Base-by-base conservation (phyloP, 129 eudicot genomes). In the Chrysanthemum lavandulifolium region DNA sequence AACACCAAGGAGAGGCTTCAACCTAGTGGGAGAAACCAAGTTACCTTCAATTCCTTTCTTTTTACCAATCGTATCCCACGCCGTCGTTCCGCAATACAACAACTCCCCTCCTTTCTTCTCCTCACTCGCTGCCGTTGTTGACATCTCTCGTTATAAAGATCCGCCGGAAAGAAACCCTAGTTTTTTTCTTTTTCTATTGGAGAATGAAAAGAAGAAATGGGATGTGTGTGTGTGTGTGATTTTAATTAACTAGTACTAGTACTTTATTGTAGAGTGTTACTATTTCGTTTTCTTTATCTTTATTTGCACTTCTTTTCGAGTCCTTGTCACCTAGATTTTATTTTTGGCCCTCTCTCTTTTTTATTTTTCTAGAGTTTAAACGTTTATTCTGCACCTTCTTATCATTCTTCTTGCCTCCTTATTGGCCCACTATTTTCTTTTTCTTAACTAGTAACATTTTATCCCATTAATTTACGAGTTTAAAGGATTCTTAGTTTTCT, bases 1-100 rank as follows among this genome's bases (percentile, higher is more conserved):
- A 40, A 93, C 81, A 6, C 97, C 98, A 65, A 93, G 79, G 14
- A 93, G 98, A 3, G 98, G 96, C 53, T 97, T 84, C 7, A 93
- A 86, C 53, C 96, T 67, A 0, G 98, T 89, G 2, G 98, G 98
- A 43, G 97, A 82, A 47, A 82, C 88, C 56, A 93, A 73, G 78
- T 81, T 89, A 29, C 79, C 57, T 63, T 93, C 98, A 68, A 69
- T 11, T 23, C 77, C 80, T 73, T 83, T 89, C 12, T 78, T 81
- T 47, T 82, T 83, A 11, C 98, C 98, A 77, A 93, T 61, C 31
- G 82, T 61, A 48, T 93, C 92, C 97, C 98, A 93, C 15, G 77
- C 72, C 8, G 97, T 90, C 10, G 92, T 68, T 5, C 98, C 96
- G 58, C 97, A 93, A 77, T 82, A 93, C 85, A 93, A 65, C 66